A percentile compares a stretch with the other conserved stretches of the same genome.
These are phyloP conservation scores for Ailanthus altissimus DNA, from an alignment of 345 rosid genomes.

Conservation along the genomic window DNA sequence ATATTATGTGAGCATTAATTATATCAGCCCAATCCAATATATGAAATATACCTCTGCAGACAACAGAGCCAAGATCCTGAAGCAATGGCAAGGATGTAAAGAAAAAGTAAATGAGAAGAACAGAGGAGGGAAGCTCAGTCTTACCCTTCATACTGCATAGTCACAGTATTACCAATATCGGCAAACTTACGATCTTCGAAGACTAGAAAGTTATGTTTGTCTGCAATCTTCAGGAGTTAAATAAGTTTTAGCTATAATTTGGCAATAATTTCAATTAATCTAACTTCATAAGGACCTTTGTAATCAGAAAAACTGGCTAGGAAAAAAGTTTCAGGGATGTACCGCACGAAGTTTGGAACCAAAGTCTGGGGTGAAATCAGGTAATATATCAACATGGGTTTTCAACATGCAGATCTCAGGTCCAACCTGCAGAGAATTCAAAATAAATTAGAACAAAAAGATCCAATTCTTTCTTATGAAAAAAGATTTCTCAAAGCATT, in stretches of 20 bases:
- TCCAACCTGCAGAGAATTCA: conserved; percentile 66
- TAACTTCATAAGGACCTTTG: background rate
- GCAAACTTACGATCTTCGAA: conserved; percentile 99
- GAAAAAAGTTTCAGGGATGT: conserved; percentile 21
- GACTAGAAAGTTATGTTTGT: conserved; percentile 77
- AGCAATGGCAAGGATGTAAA: conserved; percentile 3
- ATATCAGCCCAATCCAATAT: conserved; percentile 98
- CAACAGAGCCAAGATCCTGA: conserved; percentile 15
- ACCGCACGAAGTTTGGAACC: conserved; percentile 87
- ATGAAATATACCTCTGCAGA: conserved; percentile 72
- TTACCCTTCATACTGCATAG: conserved; percentile 98
- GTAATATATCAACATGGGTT: conserved; percentile 94
- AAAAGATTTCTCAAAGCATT: background rate
- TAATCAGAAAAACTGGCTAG: background rate
- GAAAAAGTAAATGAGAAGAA: background rate
- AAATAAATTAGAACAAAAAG: background rate
- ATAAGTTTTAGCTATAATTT: conserved; percentile 7
- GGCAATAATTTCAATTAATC: background rate
- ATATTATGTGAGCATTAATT: conserved; percentile 80
- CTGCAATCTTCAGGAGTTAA: conserved; percentile 63
- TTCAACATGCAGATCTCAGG: conserved; percentile 91
- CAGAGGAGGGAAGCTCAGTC: background rate
- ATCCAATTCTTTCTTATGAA: background rate
- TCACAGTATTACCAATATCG: conserved; percentile 97
- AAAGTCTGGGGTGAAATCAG: conserved; percentile 90